Evolutionary conservation across 495 filamentous ascomycete genomes (phyloP), one percentile per base, ranked within the genome.

Genomic region (Penicillium antarcticum): DNA sequence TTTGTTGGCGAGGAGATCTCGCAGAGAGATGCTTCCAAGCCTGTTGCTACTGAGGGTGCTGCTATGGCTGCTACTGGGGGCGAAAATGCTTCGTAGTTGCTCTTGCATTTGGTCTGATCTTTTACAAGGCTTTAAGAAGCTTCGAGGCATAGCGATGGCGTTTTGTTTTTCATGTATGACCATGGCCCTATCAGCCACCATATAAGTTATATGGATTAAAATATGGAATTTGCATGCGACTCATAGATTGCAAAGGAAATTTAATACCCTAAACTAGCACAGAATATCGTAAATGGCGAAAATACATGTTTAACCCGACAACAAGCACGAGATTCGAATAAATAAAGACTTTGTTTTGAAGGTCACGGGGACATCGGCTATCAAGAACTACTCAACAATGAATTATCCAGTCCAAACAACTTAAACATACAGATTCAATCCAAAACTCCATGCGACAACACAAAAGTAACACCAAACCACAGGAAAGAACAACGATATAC

Each of bases 1-100:
- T 87, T 96, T 57, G 63, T 91, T 23, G 87, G 81, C 33, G 92
- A 97, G 19, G 91, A 96, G 63, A 74, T 89, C 49, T 55, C 74
- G 4, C 62, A 72, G 53, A 57, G 72, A 31, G 71, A 80, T 43
- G 50, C 53, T 11, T 50, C 62, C 26, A 62, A 59, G 17, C 46
- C 62, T 37, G 52, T 60, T 23, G 61, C 64, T 17, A 71, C 70
- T 16, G 59, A 61, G 39, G 62, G 63, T n/a, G 64, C 68, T 46
- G 65, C 67, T 13, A 58, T 71, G 41, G 63, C 62, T 18, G 65
- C 66, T 29, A 29, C 26, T 9, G 26, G 12, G 53, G 29, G 3
- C 55, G 52, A 10, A 37, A 37, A 48, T 46, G 31, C 21, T 19
- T 32, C 42, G 13, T 45, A 21, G 34, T 49, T 42, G 24, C 19